Conservation (phyloP, 2,329 filamentous ascomycete species). For the Aspergillus melleus region DNA sequence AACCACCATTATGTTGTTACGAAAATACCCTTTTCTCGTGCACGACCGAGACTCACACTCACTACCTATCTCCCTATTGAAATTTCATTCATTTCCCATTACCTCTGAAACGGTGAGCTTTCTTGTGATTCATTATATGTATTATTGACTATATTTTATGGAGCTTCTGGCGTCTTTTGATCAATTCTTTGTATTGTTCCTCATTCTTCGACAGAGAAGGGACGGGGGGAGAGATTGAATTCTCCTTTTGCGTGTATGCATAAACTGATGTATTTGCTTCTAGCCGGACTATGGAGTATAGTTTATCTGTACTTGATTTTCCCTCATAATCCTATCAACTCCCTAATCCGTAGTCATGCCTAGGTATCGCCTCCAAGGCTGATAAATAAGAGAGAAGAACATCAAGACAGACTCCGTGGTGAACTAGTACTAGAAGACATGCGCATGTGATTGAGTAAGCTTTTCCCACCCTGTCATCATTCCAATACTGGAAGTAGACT, state of each 20-base stretch:
- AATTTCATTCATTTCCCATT: not conserved
- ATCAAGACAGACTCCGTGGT: no score
- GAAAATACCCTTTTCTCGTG: constrained; percentile 2
- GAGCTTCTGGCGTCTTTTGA: constrained; percentile 1
- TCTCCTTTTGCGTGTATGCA: not conserved
- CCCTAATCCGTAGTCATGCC: not conserved
- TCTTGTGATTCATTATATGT: constrained; percentile 4
- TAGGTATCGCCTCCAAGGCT: not conserved
- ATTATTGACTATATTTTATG: constrained; percentile 6
- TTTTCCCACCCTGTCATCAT: no score
- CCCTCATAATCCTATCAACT: not conserved
- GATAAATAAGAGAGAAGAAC: not conserved
- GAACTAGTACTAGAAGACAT: no score
- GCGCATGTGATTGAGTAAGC: no score
- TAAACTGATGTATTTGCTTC: not conserved
- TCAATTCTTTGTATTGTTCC: not conserved
- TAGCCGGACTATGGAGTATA: constrained; percentile 12
- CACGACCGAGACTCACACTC: not conserved
- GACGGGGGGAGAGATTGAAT: no score
- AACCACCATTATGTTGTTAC: constrained; percentile 1
- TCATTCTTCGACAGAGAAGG: not conserved
- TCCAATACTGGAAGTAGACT: no score
- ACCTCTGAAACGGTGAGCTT: not conserved
- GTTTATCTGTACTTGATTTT: not conserved
- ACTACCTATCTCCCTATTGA: not conserved